Evolutionary conservation across 495 filamentous ascomycete genomes (phyloP).

Genomic region (Talaromyces borbonicus): DNA sequence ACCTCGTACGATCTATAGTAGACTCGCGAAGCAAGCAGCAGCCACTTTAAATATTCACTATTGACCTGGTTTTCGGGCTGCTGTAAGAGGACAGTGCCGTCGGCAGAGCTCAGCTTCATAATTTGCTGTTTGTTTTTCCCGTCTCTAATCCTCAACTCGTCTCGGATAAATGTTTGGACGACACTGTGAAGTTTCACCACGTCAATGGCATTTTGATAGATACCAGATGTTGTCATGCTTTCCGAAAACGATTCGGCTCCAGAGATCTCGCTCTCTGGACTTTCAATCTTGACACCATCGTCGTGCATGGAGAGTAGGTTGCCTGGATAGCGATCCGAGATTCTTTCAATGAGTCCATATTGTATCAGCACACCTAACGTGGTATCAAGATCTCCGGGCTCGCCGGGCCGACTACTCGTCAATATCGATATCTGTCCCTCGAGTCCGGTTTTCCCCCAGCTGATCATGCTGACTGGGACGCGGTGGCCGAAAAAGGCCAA

Average conservation of each 20-base stretch:
- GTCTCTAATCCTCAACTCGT: conserved; percentile 48
- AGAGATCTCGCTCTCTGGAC: conserved; percentile 20
- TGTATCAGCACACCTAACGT: conserved; percentile 58
- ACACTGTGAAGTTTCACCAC: conserved; percentile 69
- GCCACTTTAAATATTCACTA: conserved; percentile 44
- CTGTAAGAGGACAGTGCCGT: too few species aligned
- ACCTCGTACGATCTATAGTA: conserved; percentile 54
- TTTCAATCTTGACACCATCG: conserved; percentile 30
- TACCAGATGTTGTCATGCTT: conserved; percentile 38
- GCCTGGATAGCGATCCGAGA: conserved; percentile 16
- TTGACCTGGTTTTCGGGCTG: too few species aligned
- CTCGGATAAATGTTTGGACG: conserved; percentile 69
- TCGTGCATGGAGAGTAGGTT: conserved; percentile 9
- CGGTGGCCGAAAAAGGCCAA: conserved; percentile 66
- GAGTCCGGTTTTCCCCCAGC: conserved; percentile 50
- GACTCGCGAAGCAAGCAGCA: conserved; percentile 48
- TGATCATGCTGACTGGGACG: conserved; percentile 65
- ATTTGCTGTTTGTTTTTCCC: conserved; percentile 28
- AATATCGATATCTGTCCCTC: conserved; percentile 39
- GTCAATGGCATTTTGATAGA: conserved; percentile 49
- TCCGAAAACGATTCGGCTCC: conserved; percentile 20
- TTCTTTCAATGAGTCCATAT: conserved; percentile 60
- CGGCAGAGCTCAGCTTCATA: conserved; percentile 14
- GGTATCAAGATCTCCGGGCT: conserved; percentile 54
- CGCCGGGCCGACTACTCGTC: conserved; percentile 36